Evolutionary conservation across 1,139 yeast species (phyloP), one percentile per base, ranked within the genome.

Genomic region (Blastobotrys proliferans): DNA sequence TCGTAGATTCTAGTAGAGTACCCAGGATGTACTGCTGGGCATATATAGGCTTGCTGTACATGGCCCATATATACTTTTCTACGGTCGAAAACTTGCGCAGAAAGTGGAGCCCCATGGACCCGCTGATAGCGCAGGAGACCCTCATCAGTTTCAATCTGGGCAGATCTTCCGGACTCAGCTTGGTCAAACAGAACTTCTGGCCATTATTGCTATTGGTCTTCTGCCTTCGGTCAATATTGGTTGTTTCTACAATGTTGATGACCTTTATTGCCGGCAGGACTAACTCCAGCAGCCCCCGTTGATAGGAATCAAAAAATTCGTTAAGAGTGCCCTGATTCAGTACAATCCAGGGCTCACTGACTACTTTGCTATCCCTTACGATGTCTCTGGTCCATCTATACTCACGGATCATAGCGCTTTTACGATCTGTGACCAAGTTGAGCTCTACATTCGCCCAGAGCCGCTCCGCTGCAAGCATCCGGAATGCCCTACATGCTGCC

Each of bases 401-500:
- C 10, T 44, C 45, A 4, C 38, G n/a, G 28, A 29, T 29, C 27
- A 35, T 16, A 8, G 38, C 30, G 3, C 40, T 22, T 25, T 30
- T 29, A 20, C 8, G 19, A 14, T 29, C 5, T 14, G 6, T 35
- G 34, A n/a, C 39, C 28, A 42, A 25, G 29, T 45, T 43, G 35
- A 45, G 40, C 38, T 45, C 49, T 8, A 45, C 35, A 27, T 44
- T 36, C 5, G 29, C 35, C 49, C 49, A 45, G n/a, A 45, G 38
- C 28, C 41, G 33, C 14, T 43, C 36, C 1, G 44, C 32, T 14
- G 33, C 45, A 16, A 42, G 30, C 20, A 17, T 13, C 20, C 49
- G 29, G 30, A 39, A 9, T 4, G 17, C 17, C 22, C 45, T 38
- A 28, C 38, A 33, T 3, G 38, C 22, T 14, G 11, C 28, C 17